Evolutionary conservation across 2,329 filamentous ascomycete genomes (phyloP), one percentile per base, ranked within the genome.

Genomic region (Neopestalotiopsis rosae): DNA sequence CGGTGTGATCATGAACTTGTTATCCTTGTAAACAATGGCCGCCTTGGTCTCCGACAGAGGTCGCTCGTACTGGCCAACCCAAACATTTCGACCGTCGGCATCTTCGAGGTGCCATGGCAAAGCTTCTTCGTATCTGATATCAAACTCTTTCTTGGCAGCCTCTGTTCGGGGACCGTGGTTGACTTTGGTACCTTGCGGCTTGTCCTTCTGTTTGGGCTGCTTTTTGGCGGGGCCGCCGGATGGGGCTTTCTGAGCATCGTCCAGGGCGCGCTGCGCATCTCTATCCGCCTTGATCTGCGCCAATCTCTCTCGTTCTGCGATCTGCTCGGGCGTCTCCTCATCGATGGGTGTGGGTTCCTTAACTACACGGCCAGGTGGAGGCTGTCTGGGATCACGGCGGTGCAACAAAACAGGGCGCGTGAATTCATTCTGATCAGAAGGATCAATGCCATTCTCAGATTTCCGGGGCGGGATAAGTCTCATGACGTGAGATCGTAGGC

Each of bases 31-130:
- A 58, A 94, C 87, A 52, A 95, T 88, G 67, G 97, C 91, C 72
- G 97, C 91, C 65, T 94, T 93, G 65, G 93, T 91, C 75, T 95
- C 91, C 0, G 95, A 97, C 49, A 98, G 87, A 20, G 94, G 93
- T 32, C 92, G 92, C 75, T 98, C 93, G 74, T 98, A 98, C 68
- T 91, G 92, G 59, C 95, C 96, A 42, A 96, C 91, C 94, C 95
- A 98, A 2, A 93, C 92, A 75, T 97, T 95, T 79, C 95, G 97
- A 72, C 94, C 94, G 76, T 99, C 95, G 56, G 95, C 97, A 79
- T 99, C 96, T 78, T 99, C 96, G 45, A 99, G 81, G 79, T 98
- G 95, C 96, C 96, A 99, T 5, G 96, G 96, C 64, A 98, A 85
- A 4, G 95, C 94, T 80, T 99, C 96, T 79, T 98, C 96, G 73